These are phyloP conservation scores for Cicer yamashitae DNA, from an alignment of 306 rosid species.

Conservation along the genomic window DNA sequence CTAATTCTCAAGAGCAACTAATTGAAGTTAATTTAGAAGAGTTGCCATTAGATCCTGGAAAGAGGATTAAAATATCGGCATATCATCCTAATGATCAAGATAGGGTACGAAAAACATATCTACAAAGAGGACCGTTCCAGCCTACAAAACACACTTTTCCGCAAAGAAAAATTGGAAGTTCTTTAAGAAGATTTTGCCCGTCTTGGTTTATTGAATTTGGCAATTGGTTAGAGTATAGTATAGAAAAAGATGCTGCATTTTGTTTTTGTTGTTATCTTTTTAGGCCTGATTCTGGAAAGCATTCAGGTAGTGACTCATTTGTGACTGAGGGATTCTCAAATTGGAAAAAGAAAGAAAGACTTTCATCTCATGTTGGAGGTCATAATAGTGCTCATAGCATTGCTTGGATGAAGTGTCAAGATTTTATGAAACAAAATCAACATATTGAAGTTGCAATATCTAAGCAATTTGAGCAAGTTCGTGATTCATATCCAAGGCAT, in stretches of 20 bases:
- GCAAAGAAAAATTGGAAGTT: neutral
- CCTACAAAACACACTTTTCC: slow-evolving; percentile 32
- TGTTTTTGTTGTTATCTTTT: slow-evolving; percentile 33
- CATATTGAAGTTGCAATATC: neutral
- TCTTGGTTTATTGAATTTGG: slow-evolving; percentile 24
- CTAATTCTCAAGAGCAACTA: neutral
- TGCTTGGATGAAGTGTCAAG: slow-evolving; percentile 20
- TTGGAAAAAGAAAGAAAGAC: slow-evolving; percentile 15
- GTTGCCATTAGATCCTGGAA: slow-evolving; percentile 24
- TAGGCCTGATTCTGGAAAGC: slow-evolving; percentile 4
- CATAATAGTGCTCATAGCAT: slow-evolving; percentile 22
- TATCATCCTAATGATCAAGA: slow-evolving; percentile 16
- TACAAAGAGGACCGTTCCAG: slow-evolving; percentile 4
- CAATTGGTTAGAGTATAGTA: slow-evolving; percentile 30
- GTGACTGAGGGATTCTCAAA: slow-evolving; percentile 8
- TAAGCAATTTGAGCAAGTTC: neutral
- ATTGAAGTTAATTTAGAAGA: slow-evolving; percentile 25
- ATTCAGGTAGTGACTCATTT: slow-evolving; percentile 2
- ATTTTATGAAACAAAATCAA: slow-evolving; percentile 26
- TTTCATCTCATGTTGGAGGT: slow-evolving; percentile 9
- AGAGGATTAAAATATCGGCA: slow-evolving; percentile 14
- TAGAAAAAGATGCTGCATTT: slow-evolving; percentile 15
- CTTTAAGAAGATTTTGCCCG: slow-evolving; percentile 23
- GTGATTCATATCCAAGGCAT: neutral
- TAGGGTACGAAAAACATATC: neutral